phyloP scores from a whole-genome alignment of 768 basidiomycete genomes.

The Coprinopsis strossmayeri region DNA sequence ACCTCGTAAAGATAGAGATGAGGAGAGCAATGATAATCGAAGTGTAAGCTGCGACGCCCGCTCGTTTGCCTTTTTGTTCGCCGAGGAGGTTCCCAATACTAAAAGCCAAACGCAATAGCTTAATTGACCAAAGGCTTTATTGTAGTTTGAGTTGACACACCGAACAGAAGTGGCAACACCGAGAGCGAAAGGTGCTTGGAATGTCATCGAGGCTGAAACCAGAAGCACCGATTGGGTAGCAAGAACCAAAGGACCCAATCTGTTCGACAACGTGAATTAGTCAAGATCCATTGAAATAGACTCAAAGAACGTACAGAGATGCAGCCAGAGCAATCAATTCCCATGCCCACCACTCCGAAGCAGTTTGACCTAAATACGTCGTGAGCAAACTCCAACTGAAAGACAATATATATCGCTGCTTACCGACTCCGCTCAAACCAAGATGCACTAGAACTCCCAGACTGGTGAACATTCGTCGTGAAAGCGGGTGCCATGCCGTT shows the following conservation, averaged over 20 bases:
- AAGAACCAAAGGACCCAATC: conserved; percentile 72
- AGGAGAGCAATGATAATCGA: conserved; percentile 59
- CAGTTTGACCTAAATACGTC: conserved; percentile 52
- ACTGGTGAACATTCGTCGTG: conserved; percentile 54
- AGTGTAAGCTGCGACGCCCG: conserved; percentile 58
- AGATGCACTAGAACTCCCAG: conserved; percentile 67
- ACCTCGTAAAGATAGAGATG: conserved; percentile 67
- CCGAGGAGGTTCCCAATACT: conserved; percentile 90
- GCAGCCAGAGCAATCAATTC: conserved; percentile 67
- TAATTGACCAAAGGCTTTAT: background rate
- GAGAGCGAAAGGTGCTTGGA: conserved; percentile 79
- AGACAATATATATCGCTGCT: conserved; percentile 11
- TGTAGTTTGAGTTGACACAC: conserved; percentile 28
- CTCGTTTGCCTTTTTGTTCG: conserved; percentile 67
- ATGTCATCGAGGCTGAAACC: conserved; percentile 68
- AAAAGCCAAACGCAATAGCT: background rate
- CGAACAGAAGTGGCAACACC: conserved; percentile 82
- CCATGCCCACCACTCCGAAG: conserved; percentile 98
- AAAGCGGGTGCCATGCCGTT: conserved; percentile 81
- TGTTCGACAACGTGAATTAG: conserved; percentile 18
- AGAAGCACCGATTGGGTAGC: conserved; percentile 87
- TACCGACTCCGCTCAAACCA: conserved; percentile 77
- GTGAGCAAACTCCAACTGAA: background rate
- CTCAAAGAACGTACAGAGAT: conserved; percentile 29
- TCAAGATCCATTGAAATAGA: background rate